Percentiles rank a stretch among this genome's conserved stretches.
phyloP scores from a whole-genome alignment of 345 rosid genomes.

The Lagerstroemia speciosa region DNA sequence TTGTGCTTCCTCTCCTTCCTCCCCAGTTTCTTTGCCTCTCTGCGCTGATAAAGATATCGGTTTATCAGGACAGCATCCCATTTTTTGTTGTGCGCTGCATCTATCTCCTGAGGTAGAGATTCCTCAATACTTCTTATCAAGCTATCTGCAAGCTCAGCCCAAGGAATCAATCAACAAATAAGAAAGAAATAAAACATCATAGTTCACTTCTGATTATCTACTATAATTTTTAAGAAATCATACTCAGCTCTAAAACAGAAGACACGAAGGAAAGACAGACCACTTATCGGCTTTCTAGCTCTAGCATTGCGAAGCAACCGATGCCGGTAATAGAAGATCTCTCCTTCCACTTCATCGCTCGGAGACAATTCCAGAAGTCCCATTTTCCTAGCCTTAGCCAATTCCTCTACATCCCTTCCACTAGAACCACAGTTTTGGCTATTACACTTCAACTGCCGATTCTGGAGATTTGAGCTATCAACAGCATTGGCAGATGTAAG shows the following conservation, averaged over 20 bases:
- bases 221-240: background rate
- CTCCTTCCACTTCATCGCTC: slow-evolving; percentile 93
- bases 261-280: slow-evolving; percentile 24
- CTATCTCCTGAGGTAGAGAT: slow-evolving; percentile 63
- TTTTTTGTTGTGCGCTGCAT: slow-evolving; percentile 40
- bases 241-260: background rate
- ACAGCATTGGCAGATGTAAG: slow-evolving; percentile 38
- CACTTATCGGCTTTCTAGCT: slow-evolving; percentile 55
- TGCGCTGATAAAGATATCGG: slow-evolving; percentile 65
- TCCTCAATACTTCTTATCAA: slow-evolving; percentile 46
- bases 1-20: slow-evolving; percentile 90
- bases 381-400: slow-evolving; percentile 40
- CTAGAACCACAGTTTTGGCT: slow-evolving; percentile 15
- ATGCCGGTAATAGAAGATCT: slow-evolving; percentile 67
- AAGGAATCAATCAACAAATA: background rate
- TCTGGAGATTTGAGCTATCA: slow-evolving; percentile 33
- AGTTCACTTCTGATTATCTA: background rate
- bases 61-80: slow-evolving; percentile 86
- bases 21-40: slow-evolving; percentile 92
- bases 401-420: slow-evolving; percentile 24
- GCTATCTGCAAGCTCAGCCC: slow-evolving; percentile 39
- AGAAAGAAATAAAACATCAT: background rate
- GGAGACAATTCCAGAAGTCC: slow-evolving; percentile 56
- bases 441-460: slow-evolving; percentile 27
- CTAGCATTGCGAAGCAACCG: slow-evolving; percentile 54